Percentiles rank a stretch among this genome's conserved stretches.
These are phyloP conservation scores for Clarireedia hainanense DNA, from an alignment of 2,329 filamentous ascomycete species.

Conservation along the genomic window DNA sequence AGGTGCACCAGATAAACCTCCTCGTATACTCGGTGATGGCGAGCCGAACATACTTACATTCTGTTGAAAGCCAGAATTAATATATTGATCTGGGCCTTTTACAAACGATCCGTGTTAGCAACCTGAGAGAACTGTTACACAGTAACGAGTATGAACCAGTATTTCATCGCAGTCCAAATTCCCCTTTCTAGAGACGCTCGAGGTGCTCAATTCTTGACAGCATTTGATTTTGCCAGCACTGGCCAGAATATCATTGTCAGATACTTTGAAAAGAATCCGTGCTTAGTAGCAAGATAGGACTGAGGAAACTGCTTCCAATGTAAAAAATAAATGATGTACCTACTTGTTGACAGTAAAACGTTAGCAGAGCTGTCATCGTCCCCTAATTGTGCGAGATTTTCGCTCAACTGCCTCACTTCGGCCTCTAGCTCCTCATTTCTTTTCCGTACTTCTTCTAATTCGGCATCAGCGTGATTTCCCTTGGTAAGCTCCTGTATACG, in stretches of 20 bases:
- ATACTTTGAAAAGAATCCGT: too few relatives aligned
- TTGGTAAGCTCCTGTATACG: slow-evolving; percentile 64
- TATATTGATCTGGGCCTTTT: background rate
- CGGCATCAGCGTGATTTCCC: slow-evolving; percentile 39
- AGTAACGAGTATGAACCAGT: too few relatives aligned
- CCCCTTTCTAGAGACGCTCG: too few relatives aligned
- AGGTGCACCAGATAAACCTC: background rate
- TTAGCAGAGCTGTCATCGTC: slow-evolving; percentile 10
- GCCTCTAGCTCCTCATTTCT: slow-evolving; percentile 47
- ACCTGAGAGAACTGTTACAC: background rate
- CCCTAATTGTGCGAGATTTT: slow-evolving; percentile 13
- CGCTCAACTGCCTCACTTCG: slow-evolving; percentile 33
- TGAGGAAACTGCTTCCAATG: too few relatives aligned
- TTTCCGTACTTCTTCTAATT: slow-evolving; percentile 39
- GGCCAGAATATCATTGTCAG: background rate
- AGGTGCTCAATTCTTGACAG: too few relatives aligned
- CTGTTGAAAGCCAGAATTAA: background rate
- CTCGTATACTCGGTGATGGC: background rate
- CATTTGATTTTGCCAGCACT: background rate
- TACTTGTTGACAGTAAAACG: background rate
- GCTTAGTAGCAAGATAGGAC: too few relatives aligned
- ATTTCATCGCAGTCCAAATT: too few relatives aligned
- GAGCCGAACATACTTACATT: background rate
- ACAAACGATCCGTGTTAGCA: background rate
- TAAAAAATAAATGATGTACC: background rate